Percentiles rank a stretch among this genome's conserved stretches.
These are phyloP conservation scores for Castanospermum australe DNA, from an alignment of 306 rosid species.

Conservation along the genomic window DNA sequence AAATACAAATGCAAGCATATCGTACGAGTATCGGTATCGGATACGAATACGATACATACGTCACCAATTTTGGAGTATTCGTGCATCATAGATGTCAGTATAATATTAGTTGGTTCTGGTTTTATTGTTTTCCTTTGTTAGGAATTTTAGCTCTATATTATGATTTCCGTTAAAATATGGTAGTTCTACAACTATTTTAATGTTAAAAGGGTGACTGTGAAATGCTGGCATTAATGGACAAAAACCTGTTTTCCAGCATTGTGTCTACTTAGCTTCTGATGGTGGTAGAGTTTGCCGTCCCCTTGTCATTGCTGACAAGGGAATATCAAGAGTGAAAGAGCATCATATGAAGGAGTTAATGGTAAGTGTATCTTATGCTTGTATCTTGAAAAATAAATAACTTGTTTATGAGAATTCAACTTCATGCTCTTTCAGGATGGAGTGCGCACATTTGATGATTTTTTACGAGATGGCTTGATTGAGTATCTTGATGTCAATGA, in stretches of 20 bases:
- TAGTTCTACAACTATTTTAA: background rate
- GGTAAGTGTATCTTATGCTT: conserved; percentile 41
- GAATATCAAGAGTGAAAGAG: conserved; percentile 78
- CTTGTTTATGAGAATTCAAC: conserved; percentile 17
- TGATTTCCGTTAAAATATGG: background rate
- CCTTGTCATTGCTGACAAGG: conserved; percentile 89
- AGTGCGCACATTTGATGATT: conserved; percentile 76
- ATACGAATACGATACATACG: too few relatives aligned
- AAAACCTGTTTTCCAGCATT: conserved; percentile 46
- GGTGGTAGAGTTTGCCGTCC: conserved; percentile 99
- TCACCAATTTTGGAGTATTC: too few relatives aligned
- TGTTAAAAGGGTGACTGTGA: background rate
- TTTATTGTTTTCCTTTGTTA: conserved; percentile 4
- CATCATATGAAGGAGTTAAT: conserved; percentile 89
- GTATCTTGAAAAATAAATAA: conserved; percentile 19
- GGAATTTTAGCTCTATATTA: background rate
- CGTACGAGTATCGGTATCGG: too few relatives aligned
- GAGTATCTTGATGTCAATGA: conserved; percentile 98
- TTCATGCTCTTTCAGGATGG: conserved; percentile 67
- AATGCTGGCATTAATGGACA: conserved; percentile 12
- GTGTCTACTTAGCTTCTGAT: conserved; percentile 95
- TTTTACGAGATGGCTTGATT: conserved; percentile 81
- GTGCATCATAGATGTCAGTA: too few relatives aligned
- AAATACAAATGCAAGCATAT: too few relatives aligned
- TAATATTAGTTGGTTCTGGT: background rate